phyloP scores from a whole-genome alignment of 129 eudicot species.

The Saussurea involucrata region DNA sequence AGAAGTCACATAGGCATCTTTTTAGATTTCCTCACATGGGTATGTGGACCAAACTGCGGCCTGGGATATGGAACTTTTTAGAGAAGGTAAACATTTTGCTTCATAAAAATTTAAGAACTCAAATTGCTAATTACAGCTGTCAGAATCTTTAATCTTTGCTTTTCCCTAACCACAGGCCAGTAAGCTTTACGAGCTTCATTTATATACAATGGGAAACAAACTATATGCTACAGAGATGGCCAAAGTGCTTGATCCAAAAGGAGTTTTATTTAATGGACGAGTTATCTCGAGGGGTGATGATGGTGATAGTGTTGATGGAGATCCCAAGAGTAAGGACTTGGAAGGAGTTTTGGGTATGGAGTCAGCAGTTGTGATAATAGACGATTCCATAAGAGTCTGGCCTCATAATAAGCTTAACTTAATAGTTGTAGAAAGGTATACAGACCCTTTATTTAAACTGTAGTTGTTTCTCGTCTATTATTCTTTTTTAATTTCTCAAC shows the following conservation, averaged over 20 bases:
- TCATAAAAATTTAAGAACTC: neutral
- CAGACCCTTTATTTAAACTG: neutral
- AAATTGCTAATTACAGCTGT: neutral
- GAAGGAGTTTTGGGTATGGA: constrained; percentile 99
- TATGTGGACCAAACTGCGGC: constrained; percentile 98
- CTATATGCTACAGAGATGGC: constrained; percentile 99
- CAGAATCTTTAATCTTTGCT: neutral
- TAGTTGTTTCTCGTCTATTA: neutral
- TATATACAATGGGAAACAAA: constrained; percentile 99
- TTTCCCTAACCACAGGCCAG: constrained; percentile 61
- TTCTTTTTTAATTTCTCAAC: neutral
- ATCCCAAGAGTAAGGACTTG: constrained; percentile 88
- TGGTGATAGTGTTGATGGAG: constrained; percentile 79
- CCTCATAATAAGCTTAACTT: constrained; percentile 93
- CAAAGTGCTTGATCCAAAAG: constrained; percentile 95
- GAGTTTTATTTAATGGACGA: constrained; percentile 79
- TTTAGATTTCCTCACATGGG: constrained; percentile 95
- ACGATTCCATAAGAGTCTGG: constrained; percentile 96
- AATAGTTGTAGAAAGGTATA: constrained; percentile 93
- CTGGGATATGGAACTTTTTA: constrained; percentile 95
- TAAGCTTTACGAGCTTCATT: constrained; percentile 86
- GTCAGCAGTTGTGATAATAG: constrained; percentile 91
- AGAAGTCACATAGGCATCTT: constrained; percentile 70
- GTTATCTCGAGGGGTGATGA: constrained; percentile 95
- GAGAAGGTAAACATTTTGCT: constrained; percentile 59